Percentiles rank a stretch among this genome's conserved stretches.
These are phyloP conservation scores for Sclerotinia glacialis DNA, from an alignment of 2,329 filamentous ascomycete species.

Conservation along the genomic window DNA sequence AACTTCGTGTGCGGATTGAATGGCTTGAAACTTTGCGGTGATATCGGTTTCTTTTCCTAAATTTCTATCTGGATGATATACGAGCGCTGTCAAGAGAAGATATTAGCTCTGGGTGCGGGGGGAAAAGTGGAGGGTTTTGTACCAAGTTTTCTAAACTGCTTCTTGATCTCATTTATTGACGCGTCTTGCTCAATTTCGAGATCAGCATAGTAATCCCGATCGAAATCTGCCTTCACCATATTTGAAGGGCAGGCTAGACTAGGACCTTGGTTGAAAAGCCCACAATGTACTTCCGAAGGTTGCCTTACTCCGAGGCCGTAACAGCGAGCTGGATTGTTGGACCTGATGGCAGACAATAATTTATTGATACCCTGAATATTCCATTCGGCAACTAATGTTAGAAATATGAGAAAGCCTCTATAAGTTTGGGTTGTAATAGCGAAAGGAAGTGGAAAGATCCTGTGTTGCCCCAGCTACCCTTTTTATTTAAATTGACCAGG, in stretches of 20 bases:
- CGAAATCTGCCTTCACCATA: slow-evolving; percentile 41
- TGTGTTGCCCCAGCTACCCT: slow-evolving; percentile 18
- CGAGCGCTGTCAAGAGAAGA: slow-evolving; percentile 49
- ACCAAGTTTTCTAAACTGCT: slow-evolving; percentile 67
- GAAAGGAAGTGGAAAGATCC: slow-evolving; percentile 10
- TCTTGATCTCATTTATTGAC: slow-evolving; percentile 63
- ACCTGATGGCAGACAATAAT: slow-evolving; percentile 3
- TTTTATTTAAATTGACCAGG: slow-evolving; percentile 1
- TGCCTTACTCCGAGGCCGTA: neutral
- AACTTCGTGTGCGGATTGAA: slow-evolving; percentile 68
- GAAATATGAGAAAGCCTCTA: slow-evolving; percentile 4
- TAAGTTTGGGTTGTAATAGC: neutral
- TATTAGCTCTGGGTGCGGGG: slow-evolving; percentile 13
- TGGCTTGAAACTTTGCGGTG: slow-evolving; percentile 66
- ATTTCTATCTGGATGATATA: slow-evolving; percentile 70
- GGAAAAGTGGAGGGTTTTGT: slow-evolving; percentile 30
- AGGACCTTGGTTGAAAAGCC: slow-evolving; percentile 1
- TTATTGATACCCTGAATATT: slow-evolving; percentile 14
- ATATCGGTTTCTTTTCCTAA: slow-evolving; percentile 64
- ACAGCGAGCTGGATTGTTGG: neutral
- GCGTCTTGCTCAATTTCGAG: slow-evolving; percentile 59
- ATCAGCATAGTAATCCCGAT: slow-evolving; percentile 63
- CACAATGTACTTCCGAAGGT: slow-evolving; percentile 6
- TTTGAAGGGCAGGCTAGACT: slow-evolving; percentile 17
- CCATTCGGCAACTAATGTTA: slow-evolving; percentile 16